Percentiles rank a stretch among this genome's conserved stretches.
These are phyloP conservation scores for Serendipita indica DNA, from an alignment of 768 basidiomycete species.

Conservation along the genomic window DNA sequence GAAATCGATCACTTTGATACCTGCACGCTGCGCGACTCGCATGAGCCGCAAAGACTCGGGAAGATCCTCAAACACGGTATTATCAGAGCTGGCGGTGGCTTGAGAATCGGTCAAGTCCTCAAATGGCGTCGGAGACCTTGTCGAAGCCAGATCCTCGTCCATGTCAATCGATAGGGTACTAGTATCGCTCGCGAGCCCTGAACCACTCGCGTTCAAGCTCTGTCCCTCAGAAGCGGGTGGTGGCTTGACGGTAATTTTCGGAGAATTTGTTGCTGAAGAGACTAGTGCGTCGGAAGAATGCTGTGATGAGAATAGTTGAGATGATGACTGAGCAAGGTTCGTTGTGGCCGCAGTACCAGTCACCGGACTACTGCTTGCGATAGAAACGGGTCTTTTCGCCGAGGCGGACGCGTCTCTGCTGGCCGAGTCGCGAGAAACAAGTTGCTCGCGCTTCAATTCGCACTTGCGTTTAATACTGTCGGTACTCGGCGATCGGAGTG, in stretches of 20 bases:
- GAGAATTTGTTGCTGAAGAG: not conserved
- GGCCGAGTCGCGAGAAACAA: too few relatives aligned
- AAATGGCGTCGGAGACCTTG: not conserved
- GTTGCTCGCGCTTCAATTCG: too few relatives aligned
- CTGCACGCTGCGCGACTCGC: slow-evolving; percentile 4
- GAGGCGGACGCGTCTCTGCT: too few relatives aligned
- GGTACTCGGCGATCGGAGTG: not conserved
- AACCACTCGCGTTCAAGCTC: too few relatives aligned
- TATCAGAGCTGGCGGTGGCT: not conserved
- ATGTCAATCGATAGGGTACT: not conserved
- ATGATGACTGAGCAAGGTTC: too few relatives aligned
- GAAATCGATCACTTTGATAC: slow-evolving; percentile 8
- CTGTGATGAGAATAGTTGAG: too few relatives aligned
- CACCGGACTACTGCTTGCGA: too few relatives aligned
- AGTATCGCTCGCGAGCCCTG: not conserved
- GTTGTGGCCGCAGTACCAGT: too few relatives aligned
- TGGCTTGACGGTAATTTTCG: not conserved
- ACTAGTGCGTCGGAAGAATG: too few relatives aligned
- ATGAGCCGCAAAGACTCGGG: slow-evolving; percentile 5
- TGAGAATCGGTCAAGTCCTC: slow-evolving; percentile 6
- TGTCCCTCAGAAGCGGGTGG: not conserved
- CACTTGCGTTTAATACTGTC: not conserved
- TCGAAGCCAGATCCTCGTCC: slow-evolving; percentile 1
- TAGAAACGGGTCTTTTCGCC: too few relatives aligned
- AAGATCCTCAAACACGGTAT: not conserved